Percentiles rank a stretch among this genome's conserved stretches.
These are phyloP conservation scores for Linanthus parryae DNA, from an alignment of 148 eudicot genomes.

Conservation along the genomic window DNA sequence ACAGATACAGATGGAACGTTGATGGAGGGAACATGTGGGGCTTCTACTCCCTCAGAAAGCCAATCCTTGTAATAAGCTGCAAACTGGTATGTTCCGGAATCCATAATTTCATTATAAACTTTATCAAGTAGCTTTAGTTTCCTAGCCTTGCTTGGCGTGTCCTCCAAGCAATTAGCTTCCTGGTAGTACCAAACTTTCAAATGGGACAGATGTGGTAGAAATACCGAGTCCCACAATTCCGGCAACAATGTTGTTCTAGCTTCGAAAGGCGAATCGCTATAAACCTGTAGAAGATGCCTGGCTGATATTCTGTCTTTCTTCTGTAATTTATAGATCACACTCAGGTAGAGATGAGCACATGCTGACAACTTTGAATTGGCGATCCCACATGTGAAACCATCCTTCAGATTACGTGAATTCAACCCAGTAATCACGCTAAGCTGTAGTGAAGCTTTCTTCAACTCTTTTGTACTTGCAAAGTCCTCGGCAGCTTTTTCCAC, in stretches of 20 bases:
- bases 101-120: constrained; percentile 35
- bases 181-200: constrained; percentile 33
- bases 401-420: constrained; percentile 32
- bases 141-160: constrained; percentile 24
- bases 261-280: constrained; percentile 43
- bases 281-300: constrained; percentile 44
- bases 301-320: constrained; percentile 42
- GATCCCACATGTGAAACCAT: constrained; percentile 39
- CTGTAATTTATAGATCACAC: constrained; percentile 39
- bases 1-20: constrained; percentile 30
- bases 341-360: constrained; percentile 47
- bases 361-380: constrained; percentile 41
- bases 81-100: constrained; percentile 40
- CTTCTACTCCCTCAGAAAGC: constrained; percentile 42
- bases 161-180: constrained; percentile 22
- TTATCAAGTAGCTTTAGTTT: constrained; percentile 38
- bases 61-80: constrained; percentile 51
- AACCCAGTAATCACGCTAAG: constrained; percentile 51
- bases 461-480: constrained; percentile 25
- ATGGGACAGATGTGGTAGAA: constrained; percentile 43
- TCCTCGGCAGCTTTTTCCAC: constrained; percentile 44
- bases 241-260: constrained; percentile 38
- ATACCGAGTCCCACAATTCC: constrained; percentile 38
- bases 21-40: constrained; percentile 38
- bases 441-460: constrained; percentile 45